phyloP scores from a whole-genome alignment of 2,329 filamentous ascomycete species.

The Neonectria faginata region DNA sequence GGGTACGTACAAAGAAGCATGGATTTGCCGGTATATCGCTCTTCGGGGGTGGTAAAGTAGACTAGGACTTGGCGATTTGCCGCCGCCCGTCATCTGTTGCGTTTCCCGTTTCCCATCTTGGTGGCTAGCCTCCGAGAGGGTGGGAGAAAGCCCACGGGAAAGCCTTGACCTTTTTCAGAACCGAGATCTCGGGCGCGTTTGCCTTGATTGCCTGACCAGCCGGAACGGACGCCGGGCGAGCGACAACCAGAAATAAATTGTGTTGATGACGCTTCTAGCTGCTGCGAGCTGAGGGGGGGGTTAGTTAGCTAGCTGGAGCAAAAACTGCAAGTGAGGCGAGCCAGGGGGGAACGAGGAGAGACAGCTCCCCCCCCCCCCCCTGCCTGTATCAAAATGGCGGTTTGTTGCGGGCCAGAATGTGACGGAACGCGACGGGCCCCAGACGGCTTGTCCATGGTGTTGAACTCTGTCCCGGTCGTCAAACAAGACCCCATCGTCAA shows the following conservation, averaged over 20 bases:
- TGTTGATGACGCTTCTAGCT: background rate
- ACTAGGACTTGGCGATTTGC: conserved; percentile 1
- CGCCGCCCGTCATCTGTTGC: background rate
- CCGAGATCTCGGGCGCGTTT: background rate
- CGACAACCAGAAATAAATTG: conserved; percentile 20
- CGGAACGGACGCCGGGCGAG: conserved; percentile 20
- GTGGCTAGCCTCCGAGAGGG: background rate
- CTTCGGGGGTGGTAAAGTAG: background rate
- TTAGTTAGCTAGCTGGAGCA: too few species aligned
- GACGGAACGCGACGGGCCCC: background rate
- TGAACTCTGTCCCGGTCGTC: background rate
- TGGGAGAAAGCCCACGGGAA: conserved; percentile 6
- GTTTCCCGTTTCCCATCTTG: background rate
- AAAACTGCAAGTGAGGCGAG: conserved; percentile 3
- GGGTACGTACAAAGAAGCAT: background rate
- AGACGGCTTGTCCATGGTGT: background rate
- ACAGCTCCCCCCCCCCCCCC: too few species aligned
- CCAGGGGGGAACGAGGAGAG: background rate
- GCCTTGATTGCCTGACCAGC: conserved; percentile 15
- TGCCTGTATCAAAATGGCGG: background rate
- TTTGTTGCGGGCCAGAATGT: background rate
- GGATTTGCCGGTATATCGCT: conserved; percentile 5
- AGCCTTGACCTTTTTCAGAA: conserved; percentile 5
- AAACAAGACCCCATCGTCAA: background rate
- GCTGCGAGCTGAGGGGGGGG: background rate